A percentile compares a stretch with the other conserved stretches of the same genome.
These are phyloP conservation scores for Yamadazyma atlantica DNA, from an alignment of 1,139 yeast species.

Conservation along the genomic window DNA sequence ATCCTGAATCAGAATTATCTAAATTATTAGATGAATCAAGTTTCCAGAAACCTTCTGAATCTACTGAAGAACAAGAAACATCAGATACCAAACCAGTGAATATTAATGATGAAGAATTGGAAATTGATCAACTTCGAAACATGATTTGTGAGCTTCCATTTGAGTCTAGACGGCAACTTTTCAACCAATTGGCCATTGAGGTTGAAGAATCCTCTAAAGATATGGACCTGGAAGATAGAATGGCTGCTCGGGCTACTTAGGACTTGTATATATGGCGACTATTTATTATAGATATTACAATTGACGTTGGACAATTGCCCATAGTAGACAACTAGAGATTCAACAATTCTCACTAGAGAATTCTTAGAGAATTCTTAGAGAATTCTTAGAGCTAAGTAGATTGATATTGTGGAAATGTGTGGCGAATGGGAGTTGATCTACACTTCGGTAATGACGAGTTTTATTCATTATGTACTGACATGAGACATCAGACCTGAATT, in stretches of 20 bases:
- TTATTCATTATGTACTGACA: too few species aligned
- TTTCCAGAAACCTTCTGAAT: slow-evolving; percentile 21
- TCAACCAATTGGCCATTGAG: slow-evolving; percentile 29
- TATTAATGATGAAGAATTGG: slow-evolving; percentile 16
- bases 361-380: too few species aligned
- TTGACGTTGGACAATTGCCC: too few species aligned
- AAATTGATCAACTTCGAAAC: slow-evolving; percentile 30
- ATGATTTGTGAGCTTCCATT: slow-evolving; percentile 41
- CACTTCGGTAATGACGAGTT: too few species aligned
- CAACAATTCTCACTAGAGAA: too few species aligned
- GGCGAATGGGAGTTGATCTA: too few species aligned
- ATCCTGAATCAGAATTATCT: slow-evolving; percentile 44
- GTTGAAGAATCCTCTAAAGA: slow-evolving; percentile 14
- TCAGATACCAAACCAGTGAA: slow-evolving; percentile 1
- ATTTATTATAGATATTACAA: too few species aligned
- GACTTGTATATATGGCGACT: too few species aligned
- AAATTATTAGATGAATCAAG: slow-evolving; percentile 43
- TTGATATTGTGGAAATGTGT: too few species aligned
- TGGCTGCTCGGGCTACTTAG: not conserved
- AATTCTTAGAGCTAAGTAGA: too few species aligned
- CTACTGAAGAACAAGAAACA: slow-evolving; percentile 11
- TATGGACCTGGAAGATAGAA: not conserved
- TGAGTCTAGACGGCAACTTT: slow-evolving; percentile 32
- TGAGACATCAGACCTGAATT: too few species aligned
- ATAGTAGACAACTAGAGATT: too few species aligned